A percentile compares a stretch with the other conserved stretches of the same genome.
Evolutionary conservation across 2,329 filamentous ascomycete species (phyloP).

Genomic region (Ophiocordyceps australis): DNA sequence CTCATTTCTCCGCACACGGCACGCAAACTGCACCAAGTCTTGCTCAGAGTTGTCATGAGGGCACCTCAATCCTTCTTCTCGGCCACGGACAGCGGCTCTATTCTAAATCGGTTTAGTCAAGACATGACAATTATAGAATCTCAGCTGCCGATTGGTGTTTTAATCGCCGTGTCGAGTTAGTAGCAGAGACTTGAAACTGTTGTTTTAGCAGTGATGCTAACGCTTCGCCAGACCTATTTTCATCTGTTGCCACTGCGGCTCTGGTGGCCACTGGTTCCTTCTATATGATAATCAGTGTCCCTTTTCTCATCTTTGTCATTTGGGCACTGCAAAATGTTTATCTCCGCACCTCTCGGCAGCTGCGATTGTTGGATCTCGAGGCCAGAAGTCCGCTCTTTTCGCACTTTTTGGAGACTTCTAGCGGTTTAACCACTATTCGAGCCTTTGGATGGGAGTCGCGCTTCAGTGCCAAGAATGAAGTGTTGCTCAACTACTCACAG

Average conservation of each 20-base stretch:
- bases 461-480: slow-evolving; percentile 22
- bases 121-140: slow-evolving; percentile 3
- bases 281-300: slow-evolving; percentile 2
- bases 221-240: slow-evolving; percentile 1
- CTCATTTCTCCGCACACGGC: slow-evolving; percentile 3
- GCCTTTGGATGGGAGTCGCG: slow-evolving; percentile 31
- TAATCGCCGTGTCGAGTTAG: slow-evolving; percentile 2
- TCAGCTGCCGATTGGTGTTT: slow-evolving; percentile 2
- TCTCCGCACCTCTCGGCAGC: slow-evolving; percentile 10
- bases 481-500: slow-evolving; percentile 30
- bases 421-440: slow-evolving; percentile 26
- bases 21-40: slow-evolving; percentile 3
- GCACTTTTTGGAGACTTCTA: slow-evolving; percentile 22
- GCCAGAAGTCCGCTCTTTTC: slow-evolving; percentile 15
- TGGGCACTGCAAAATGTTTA: slow-evolving; percentile 4
- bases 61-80: slow-evolving; percentile 6
- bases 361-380: slow-evolving; percentile 17
- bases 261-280: slow-evolving; percentile 2
- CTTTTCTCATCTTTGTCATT: slow-evolving; percentile 2
- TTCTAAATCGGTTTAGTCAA: slow-evolving; percentile 9
- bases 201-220: neutral
- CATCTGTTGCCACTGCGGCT: slow-evolving; percentile 1
- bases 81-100: slow-evolving; percentile 5
- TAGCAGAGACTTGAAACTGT: too few species aligned
- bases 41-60: slow-evolving; percentile 3